Evolutionary conservation across 768 basidiomycete species (phyloP).

Genomic region (Suillus subaureus): DNA sequence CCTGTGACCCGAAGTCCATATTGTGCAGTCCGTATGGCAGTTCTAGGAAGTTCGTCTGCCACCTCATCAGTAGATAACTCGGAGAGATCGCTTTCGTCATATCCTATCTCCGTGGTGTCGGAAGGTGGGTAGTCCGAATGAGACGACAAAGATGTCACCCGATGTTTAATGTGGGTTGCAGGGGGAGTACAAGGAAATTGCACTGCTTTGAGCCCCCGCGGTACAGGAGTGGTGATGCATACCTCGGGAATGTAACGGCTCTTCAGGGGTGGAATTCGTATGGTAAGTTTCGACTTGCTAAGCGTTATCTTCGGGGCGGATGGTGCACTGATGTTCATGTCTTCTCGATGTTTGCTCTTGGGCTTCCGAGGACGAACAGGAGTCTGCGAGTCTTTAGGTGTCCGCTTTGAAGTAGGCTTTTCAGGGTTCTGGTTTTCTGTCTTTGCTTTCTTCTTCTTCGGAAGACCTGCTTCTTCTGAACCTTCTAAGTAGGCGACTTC

Average conservation of each 20-base stretch:
- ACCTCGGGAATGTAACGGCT: constrained; percentile 10
- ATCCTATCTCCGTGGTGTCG: constrained; percentile 21
- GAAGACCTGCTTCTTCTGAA: constrained; percentile 2
- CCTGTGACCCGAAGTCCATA: constrained; percentile 12
- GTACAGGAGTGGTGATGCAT: constrained; percentile 18
- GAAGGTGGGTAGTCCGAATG: constrained; percentile 23
- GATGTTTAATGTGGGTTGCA: constrained; percentile 26
- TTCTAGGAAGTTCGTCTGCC: constrained; percentile 28
- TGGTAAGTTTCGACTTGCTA: not conserved
- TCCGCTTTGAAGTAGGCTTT: constrained; percentile 21
- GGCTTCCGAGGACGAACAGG: constrained; percentile 33
- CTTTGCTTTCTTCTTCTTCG: constrained; percentile 24
- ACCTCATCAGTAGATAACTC: constrained; percentile 23
- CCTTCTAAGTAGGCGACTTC: constrained; percentile 28
- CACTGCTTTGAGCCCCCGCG: constrained; percentile 16
- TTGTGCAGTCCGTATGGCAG: constrained; percentile 20
- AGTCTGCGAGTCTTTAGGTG: constrained; percentile 27
- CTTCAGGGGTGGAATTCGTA: constrained; percentile 3
- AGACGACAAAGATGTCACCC: constrained; percentile 15
- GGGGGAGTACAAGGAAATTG: constrained; percentile 23
- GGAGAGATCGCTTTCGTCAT: constrained; percentile 27
- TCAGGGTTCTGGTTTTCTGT: constrained; percentile 15
- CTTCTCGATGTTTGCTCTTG: constrained; percentile 17
- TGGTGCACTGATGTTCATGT: not conserved
- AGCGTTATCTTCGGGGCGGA: not conserved